Conservation (phyloP, 2,329 filamentous ascomycete species). For the Claviceps fusiformis region DNA sequence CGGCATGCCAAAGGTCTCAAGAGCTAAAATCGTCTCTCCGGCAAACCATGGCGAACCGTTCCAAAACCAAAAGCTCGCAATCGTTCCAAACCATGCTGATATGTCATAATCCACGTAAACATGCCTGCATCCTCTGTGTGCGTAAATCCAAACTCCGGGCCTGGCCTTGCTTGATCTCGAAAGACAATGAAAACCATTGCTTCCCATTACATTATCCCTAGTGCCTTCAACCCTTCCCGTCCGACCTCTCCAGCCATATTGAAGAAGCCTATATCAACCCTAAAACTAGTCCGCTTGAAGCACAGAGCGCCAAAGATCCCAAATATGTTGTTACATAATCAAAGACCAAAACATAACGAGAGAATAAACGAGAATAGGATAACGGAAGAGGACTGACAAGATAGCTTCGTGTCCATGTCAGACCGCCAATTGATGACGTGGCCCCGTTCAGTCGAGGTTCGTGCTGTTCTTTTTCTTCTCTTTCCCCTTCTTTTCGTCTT, state of each 20-base stretch:
- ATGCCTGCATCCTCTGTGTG: slow-evolving; percentile 5
- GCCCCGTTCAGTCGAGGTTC: background rate
- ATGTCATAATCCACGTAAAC: slow-evolving; percentile 10
- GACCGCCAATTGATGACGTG: background rate
- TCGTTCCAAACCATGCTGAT: slow-evolving; percentile 1
- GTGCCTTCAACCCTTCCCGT: background rate
- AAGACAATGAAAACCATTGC: slow-evolving; percentile 1
- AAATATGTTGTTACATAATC: slow-evolving; percentile 18
- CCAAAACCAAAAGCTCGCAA: background rate
- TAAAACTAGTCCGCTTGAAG: slow-evolving; percentile 5
- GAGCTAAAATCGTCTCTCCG: background rate
- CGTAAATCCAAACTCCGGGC: slow-evolving; percentile 14
- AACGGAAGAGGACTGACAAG: background rate
- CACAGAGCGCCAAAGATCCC: slow-evolving; percentile 4
- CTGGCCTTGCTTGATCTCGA: background rate
- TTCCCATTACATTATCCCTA: background rate
- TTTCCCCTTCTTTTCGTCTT: background rate
- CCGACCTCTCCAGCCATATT: background rate
- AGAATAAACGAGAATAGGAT: background rate
- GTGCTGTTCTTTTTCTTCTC: background rate
- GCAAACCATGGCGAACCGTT: background rate
- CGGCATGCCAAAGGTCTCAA: background rate
- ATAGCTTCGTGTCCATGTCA: background rate
- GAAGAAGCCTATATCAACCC: background rate
- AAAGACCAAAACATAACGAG: slow-evolving; percentile 4